Evolutionary conservation across 2,329 filamentous ascomycete genomes (phyloP), one percentile per base, ranked within the genome.

Genomic region (Pseudogymnoascus sp.): DNA sequence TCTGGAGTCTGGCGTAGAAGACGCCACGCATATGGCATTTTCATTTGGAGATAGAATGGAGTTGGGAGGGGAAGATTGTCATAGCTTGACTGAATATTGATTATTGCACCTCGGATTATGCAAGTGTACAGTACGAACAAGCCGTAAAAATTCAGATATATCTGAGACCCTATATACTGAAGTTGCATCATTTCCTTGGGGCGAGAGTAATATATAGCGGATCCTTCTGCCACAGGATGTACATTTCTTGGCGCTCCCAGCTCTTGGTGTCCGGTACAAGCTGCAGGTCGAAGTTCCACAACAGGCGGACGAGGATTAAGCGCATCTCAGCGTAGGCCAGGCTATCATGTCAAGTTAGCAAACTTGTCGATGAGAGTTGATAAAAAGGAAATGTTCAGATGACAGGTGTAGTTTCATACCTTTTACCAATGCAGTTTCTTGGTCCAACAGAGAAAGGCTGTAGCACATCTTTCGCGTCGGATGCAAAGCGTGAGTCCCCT

Each of bases 391-490:
- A 11, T 11, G 41, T 1, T 10, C 6, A 10, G n/a, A 19, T 21
- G 19, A 21, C 16, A 8, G 43, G 43, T 28, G 45, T 51, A 10
- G 3, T 8, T 28, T 28, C 10, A 28, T 51, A 51, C 45, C 45
- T 51, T 51, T 51, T 51, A 11, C 67, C 68, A 57, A 70, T 45
- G 43, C 69, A 69, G 23, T 60, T 64, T 43, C 65, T 39, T n/a
- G 65, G 66, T 0, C 68, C 68, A 5, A 61, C n/a, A 13, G 61
- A 64, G 62, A 69, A 70, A 13, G 68, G 65, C 25, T 68, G 64
- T 31, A 67, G 31, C 6, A 51, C 65, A 1, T 64, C 64, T 6
- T 37, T 37, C n/a, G 78, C 71, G 2, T 79, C 77, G 5, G 31
- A 13, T 16, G 2, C 21, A 60, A 36, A 60, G 2, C 23, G 45